A percentile compares a stretch with the other conserved stretches of the same genome.
phyloP scores from a whole-genome alignment of 2,329 filamentous ascomycete genomes.

The Cordyceps cicadae region DNA sequence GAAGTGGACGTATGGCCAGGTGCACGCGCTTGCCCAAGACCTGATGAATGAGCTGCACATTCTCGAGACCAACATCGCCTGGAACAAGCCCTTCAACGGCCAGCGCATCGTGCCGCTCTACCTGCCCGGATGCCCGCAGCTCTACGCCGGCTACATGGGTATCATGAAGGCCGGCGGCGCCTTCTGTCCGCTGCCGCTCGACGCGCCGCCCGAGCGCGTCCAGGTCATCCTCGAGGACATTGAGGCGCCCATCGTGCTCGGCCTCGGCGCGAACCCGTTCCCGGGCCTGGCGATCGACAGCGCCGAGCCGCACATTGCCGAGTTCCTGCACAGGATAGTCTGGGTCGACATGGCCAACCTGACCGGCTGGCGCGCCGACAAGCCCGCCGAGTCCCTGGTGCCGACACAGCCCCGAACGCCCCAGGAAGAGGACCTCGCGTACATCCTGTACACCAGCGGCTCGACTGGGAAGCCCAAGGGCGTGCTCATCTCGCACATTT shows the following conservation, averaged over 20 bases:
- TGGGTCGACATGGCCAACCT: constrained; percentile 12
- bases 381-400: neutral
- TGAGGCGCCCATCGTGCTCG: constrained; percentile 12
- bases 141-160: constrained; percentile 13
- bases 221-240: constrained; percentile 9
- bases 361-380: constrained; percentile 3
- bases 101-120: constrained; percentile 31
- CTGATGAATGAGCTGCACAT: constrained; percentile 8
- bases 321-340: constrained; percentile 4
- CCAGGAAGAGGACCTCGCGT: constrained; percentile 24
- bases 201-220: constrained; percentile 10
- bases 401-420: neutral
- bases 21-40: neutral
- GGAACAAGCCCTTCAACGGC: constrained; percentile 28
- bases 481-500: constrained; percentile 69
- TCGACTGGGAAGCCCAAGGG: constrained; percentile 44
- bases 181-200: constrained; percentile 9
- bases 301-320: constrained; percentile 16
- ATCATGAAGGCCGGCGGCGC: constrained; percentile 11
- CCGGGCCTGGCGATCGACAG: constrained; percentile 14
- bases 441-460: constrained; percentile 37
- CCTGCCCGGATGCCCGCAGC: constrained; percentile 10
- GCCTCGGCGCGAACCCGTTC: constrained; percentile 18
- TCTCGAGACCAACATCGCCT: constrained; percentile 29
- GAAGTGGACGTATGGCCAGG: constrained; percentile 6